Evolutionary conservation across 1,139 yeast species (phyloP).

Genomic region (Groenewaldozyma sp.): DNA sequence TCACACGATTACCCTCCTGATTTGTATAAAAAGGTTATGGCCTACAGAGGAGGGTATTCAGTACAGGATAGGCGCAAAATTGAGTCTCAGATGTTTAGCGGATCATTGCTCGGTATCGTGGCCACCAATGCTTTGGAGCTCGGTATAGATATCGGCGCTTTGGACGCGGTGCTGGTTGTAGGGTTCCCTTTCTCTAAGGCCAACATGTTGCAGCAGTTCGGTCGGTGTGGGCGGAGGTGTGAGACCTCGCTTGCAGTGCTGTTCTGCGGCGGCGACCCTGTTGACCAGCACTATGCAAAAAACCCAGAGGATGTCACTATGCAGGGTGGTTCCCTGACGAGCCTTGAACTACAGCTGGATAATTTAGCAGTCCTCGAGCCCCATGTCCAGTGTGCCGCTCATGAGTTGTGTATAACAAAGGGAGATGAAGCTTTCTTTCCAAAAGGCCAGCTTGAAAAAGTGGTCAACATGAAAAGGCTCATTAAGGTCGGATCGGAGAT

Average conservation of each 20-base stretch:
- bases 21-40: slow-evolving; percentile 64
- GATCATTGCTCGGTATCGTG: slow-evolving; percentile 72
- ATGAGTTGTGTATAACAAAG: slow-evolving; percentile 53
- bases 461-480: slow-evolving; percentile 2
- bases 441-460: slow-evolving; percentile 9
- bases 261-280: slow-evolving; percentile 77
- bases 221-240: slow-evolving; percentile 80
- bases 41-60: slow-evolving; percentile 92
- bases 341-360: slow-evolving; percentile 43
- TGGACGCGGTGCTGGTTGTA: slow-evolving; percentile 84
- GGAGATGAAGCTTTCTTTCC: slow-evolving; percentile 51
- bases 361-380: slow-evolving; percentile 57
- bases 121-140: slow-evolving; percentile 94
- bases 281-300: slow-evolving; percentile 74
- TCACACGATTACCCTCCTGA: slow-evolving; percentile 18
- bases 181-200: slow-evolving; percentile 87
- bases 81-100: slow-evolving; percentile 83
- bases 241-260: slow-evolving; percentile 66
- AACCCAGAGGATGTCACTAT: slow-evolving; percentile 62
- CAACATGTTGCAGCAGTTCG: slow-evolving; percentile 89
- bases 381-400: slow-evolving; percentile 92
- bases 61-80: slow-evolving; percentile 76
- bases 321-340: slow-evolving; percentile 30
- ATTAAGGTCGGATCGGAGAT: neutral
- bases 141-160: slow-evolving; percentile 88